Conservation (phyloP, 139 green algal species). For the Penium margaritaceum region DNA sequence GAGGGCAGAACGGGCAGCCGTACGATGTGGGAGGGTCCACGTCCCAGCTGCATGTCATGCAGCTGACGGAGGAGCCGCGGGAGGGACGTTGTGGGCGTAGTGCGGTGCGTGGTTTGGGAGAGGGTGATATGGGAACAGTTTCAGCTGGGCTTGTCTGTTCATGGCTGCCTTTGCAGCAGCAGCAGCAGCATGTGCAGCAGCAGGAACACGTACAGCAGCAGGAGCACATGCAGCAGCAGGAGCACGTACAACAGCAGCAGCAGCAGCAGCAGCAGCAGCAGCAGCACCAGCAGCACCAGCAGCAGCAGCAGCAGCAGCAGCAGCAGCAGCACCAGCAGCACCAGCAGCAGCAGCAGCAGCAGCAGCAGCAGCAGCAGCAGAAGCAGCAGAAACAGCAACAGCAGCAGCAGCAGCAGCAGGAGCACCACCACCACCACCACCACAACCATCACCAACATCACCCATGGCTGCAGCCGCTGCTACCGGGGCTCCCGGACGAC, state of each 20-base stretch:
- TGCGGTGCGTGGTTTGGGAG: too few species aligned
- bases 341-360: background rate
- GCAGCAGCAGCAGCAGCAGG: background rate
- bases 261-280: background rate
- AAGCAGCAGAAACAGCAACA: background rate
- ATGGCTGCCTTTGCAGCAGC: too few species aligned
- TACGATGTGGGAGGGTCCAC: too few species aligned
- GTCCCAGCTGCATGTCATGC: too few species aligned
- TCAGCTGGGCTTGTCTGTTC: too few species aligned
- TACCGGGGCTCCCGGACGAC: slow-evolving; percentile 22
- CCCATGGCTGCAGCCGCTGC: background rate
- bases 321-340: background rate
- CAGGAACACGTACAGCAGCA: background rate
- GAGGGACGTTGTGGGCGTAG: too few species aligned
- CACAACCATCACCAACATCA: background rate
- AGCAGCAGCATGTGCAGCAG: background rate
- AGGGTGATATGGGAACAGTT: too few species aligned
- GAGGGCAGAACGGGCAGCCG: too few species aligned
- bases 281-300: background rate
- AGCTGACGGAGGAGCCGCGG: too few species aligned
- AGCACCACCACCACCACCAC: background rate
- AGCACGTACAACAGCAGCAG: background rate
- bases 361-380: background rate
- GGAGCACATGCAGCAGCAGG: background rate
- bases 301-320: background rate